Base-by-base conservation (phyloP, 768 basidiomycete species). In the Suillus americanus region DNA sequence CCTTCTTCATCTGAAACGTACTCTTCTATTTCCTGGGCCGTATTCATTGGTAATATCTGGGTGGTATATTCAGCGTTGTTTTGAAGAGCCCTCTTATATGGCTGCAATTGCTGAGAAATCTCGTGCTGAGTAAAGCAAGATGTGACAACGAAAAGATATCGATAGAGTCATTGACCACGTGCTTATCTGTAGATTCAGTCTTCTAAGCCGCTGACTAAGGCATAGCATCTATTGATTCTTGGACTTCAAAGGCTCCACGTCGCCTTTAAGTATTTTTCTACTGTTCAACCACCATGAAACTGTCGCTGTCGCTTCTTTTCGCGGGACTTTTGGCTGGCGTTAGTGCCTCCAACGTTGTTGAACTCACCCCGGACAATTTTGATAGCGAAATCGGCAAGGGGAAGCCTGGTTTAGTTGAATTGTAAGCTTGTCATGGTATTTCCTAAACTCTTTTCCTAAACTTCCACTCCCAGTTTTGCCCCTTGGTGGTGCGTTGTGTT, bases 381-480 rank as follows among this genome's bases (percentile, higher is more conserved):
- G 89, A 94, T 74, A 68, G 79, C 35, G 74, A 88, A 63, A 79
- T 97, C 71, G 95, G 94, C 59, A 78, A 89, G 64, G 92, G 90
- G 62, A 92, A 86, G 72, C 90, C 92, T 62, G 93, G 89, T 70
- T 82, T 95, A 40, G 92, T 97, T 30, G 94, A 96, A 79, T 96
- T 97, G 94, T 95, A 71, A 77, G 94, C 84, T 30, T 4, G 37
- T 25, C 14, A 18, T 25, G 53, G 37, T 59, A 46, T 48, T 68
- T 55, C 18, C 45, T 65, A 33, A 16, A 37, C 23, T 37, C 30
- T 23, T 62, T 37, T 46, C 65, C 67, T 62, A 23, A 41, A 51
- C 41, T 63, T 18, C 37, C 55, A 0, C 40, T 62, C 57, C 13
- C 50, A 95, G 92, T 77, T 94, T 89, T 69, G 93, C 93, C 20